Base-by-base conservation (phyloP, 2,329 filamentous ascomycete species). In the Xylaria arbuscula region DNA sequence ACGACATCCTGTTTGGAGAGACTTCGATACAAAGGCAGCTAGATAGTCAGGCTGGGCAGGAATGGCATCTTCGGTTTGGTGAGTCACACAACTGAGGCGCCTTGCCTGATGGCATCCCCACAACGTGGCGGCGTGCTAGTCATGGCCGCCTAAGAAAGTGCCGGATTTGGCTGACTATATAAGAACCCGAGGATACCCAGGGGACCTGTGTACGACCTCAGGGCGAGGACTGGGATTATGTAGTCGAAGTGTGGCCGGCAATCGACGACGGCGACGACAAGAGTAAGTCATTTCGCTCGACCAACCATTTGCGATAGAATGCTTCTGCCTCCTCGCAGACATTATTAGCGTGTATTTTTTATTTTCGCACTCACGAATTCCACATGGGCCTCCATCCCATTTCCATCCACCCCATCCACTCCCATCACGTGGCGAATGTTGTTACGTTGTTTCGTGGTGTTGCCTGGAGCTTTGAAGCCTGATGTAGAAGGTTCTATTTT, bases 191-290 rank as follows among this genome's bases (percentile, higher is more conserved):
- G 11, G 60, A 19, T 48, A 48, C 34, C 66, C 57, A 42, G 11
- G n/a, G 19, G 11, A 6, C 55, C 38, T 45, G 11, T 6, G n/a
- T 24, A 7, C 15, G 7, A 17, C 13, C 54, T 7, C 28, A 24
- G 17, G 62, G 34, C 2, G 64, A 51, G 11, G 54, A 71, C 9
- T 77, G 75, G 75, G 72, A 75, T 28, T 77, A 76, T 38, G 72
- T 67, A n/a, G 65, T 76, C n/a, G 72, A 76, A 59, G 75, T 76
- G 0, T 72, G 68, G 71, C 76, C 75, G 32, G 71, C 66, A 53
- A 17, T 70, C 55, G 28, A 11, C 28, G 72, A 74, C 32, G 47
- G 62, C 48, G 48, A 66, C 50, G 28, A 58, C 55, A 53, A 45
- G 64, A 58, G 76, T 74, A 64, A 71, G 74, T 74, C 53, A 59